Evolutionary conservation across 495 filamentous ascomycete species (phyloP), one percentile per base, ranked within the genome.

Genomic region (Parathielavia appendiculata): DNA sequence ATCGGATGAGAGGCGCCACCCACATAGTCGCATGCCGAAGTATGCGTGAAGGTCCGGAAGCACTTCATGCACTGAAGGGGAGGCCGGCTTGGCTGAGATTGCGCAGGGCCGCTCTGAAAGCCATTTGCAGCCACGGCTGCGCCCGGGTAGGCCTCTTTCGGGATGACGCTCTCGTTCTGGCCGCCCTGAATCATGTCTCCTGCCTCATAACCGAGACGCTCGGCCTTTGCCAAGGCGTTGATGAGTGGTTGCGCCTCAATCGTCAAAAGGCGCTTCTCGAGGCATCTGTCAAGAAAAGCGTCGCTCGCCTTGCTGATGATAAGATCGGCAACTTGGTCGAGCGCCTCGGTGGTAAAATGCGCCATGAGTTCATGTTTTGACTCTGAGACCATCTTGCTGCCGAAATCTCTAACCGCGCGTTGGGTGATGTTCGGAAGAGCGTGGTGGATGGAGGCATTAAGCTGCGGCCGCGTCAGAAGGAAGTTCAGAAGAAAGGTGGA

Each of bases 221-320:
- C 74, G 5, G 78, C 78, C 23, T 68, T 70, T 1, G 78, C 77
- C 10, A 81, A 71, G 32, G 76, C 74, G 51, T 77, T 80, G 56
- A 80, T 71, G 36, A 81, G 64, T 14, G 75, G 69, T 17, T 71
- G 71, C 0, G 76, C 76, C 39, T 76, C 74, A 44, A 80, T 79
- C 1, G 76, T 81, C 32, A 61, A 56, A 4, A 81, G 63, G 8
- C 78, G 73, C 57, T 68, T 70, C 44, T 72, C 75, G 1, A 80
- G 44, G 20, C 69, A 75, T 54, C 66, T 72, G 62, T 81, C 77
- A 13, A 79, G 66, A 56, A 81, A 81, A 8, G 54, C 46, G n/a
- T 76, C 66, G 54, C 75, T 76, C 26, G 73, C 74, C 49, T 72
- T 77, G 8, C 51, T 54, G 32, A 79, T 57, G 57, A 80, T 71